A percentile compares a stretch with the other conserved stretches of the same genome.
Evolutionary conservation across 495 filamentous ascomycete species (phyloP).

Genomic region (Penicillium bialowiezense): DNA sequence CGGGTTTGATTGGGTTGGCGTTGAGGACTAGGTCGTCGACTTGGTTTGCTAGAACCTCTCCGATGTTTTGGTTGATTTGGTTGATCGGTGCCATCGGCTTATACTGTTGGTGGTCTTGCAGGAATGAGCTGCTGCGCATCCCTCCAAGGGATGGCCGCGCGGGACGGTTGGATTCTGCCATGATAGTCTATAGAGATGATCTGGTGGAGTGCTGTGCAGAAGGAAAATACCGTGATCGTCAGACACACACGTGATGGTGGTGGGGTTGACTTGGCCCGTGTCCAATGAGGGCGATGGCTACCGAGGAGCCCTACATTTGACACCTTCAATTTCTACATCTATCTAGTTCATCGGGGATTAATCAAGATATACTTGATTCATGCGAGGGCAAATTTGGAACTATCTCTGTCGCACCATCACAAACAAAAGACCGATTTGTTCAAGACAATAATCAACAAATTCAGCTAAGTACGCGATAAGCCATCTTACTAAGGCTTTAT

Average conservation of each 20-base stretch:
- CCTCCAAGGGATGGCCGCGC: conserved; percentile 42
- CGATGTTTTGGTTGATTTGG: conserved; percentile 37
- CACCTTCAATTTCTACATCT: too few species aligned
- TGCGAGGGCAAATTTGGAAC: too few species aligned
- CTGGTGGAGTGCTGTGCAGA: neutral
- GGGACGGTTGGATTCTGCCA: conserved; percentile 32
- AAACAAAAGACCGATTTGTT: too few species aligned
- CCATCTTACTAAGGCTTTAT: too few species aligned
- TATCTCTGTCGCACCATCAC: too few species aligned
- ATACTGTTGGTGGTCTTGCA: conserved; percentile 73
- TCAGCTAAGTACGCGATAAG: too few species aligned
- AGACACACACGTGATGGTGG: neutral
- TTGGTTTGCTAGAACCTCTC: conserved; percentile 37
- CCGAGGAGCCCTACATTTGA: too few species aligned
- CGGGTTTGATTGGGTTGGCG: conserved; percentile 42
- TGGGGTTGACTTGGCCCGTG: neutral
- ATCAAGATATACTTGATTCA: too few species aligned
- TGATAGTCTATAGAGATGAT: conserved; percentile 10
- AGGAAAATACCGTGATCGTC: neutral
- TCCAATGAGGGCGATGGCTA: neutral
- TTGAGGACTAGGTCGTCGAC: conserved; percentile 26
- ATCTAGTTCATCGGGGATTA: too few species aligned
- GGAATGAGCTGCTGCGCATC: conserved; percentile 66
- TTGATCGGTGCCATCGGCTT: conserved; percentile 50
- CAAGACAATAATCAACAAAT: too few species aligned